Percentiles rank a stretch among this genome's conserved stretches.
Evolutionary conservation across 345 rosid genomes (phyloP).

Genomic region (Raphanus sativus): DNA sequence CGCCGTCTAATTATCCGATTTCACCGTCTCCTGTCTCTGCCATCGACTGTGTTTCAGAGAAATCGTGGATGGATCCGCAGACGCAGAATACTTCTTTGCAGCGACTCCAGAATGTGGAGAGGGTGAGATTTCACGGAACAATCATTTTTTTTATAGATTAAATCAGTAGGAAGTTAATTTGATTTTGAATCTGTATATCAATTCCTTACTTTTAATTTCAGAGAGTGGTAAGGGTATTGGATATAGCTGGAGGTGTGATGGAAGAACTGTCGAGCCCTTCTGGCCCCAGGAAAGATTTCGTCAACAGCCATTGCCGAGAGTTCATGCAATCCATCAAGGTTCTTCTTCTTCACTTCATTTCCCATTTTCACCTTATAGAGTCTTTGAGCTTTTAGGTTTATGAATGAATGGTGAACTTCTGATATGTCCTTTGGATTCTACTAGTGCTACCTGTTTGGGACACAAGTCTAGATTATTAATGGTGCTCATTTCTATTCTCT

Average conservation of each 20-base stretch:
- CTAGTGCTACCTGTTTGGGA: not conserved
- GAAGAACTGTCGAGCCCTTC: slow-evolving; percentile 72
- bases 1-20: not conserved
- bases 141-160: too few relatives aligned
- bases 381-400: too few relatives aligned
- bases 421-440: not conserved
- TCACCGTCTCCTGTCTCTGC: not conserved
- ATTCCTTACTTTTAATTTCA: not conserved
- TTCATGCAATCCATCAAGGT: slow-evolving; percentile 56
- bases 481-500: not conserved
- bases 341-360: too few relatives aligned
- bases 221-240: slow-evolving; percentile 80
- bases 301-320: not conserved
- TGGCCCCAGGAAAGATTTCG: slow-evolving; percentile 35
- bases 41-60: not conserved
- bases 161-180: not conserved
- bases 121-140: slow-evolving; percentile 37
- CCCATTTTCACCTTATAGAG: too few relatives aligned
- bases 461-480: not conserved
- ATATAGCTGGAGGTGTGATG: slow-evolving; percentile 89
- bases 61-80: slow-evolving; percentile 55
- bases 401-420: too few relatives aligned
- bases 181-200: not conserved
- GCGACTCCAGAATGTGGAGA: slow-evolving; percentile 82
- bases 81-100: slow-evolving; percentile 79